phyloP scores from a whole-genome alignment of 106 monocot genomes.

The Alisma plantagoaquatica region DNA sequence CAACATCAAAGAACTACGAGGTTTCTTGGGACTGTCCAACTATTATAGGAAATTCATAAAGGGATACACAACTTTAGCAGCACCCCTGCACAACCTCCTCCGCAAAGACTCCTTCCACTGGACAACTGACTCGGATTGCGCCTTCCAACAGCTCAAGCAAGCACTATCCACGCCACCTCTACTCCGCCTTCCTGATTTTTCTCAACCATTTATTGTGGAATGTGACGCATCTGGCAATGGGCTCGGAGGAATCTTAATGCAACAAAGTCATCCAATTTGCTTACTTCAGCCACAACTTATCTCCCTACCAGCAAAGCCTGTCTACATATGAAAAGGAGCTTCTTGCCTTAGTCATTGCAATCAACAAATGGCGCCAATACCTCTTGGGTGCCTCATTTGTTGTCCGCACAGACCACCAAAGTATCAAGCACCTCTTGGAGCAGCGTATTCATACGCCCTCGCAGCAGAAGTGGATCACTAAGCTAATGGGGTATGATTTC shows the following conservation, averaged over 20 bases:
- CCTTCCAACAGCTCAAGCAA: background rate
- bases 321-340: too few species aligned
- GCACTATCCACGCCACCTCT: background rate
- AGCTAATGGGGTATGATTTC: background rate
- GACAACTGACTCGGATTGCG: background rate
- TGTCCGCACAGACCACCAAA: background rate
- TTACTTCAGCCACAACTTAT: background rate
- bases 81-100: background rate
- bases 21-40: background rate
- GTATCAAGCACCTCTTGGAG: background rate
- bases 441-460: background rate
- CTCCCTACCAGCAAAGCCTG: too few species aligned
- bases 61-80: background rate
- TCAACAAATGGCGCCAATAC: background rate
- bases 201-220: background rate
- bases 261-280: background rate
- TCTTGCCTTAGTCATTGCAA: background rate
- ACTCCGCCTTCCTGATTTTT: background rate
- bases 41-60: background rate
- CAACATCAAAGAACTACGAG: background rate
- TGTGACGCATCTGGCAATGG: constrained; percentile 5
- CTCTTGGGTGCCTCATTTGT: background rate
- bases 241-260: constrained; percentile 2
- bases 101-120: background rate
- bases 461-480: background rate